A percentile compares a stretch with the other conserved stretches of the same genome.
Conservation (phyloP, 2,329 filamentous ascomycete species). For the Stagonosporopsis chrysanthemi region DNA sequence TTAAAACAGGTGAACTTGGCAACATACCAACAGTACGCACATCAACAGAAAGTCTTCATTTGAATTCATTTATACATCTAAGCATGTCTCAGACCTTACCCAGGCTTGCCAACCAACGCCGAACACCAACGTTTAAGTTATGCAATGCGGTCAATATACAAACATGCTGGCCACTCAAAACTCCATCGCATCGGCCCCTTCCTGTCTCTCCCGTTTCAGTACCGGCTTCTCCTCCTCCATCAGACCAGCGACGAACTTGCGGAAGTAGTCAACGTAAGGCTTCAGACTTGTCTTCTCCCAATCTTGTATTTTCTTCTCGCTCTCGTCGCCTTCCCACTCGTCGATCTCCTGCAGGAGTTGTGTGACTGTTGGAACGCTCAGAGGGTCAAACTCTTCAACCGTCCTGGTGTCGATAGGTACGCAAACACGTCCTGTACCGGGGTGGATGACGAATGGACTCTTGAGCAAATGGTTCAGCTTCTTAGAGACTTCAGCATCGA, state of each 20-base stretch:
- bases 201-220: conserved; percentile 64
- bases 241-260: conserved; percentile 77
- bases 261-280: conserved; percentile 90
- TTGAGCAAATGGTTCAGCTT: conserved; percentile 98
- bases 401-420: conserved; percentile 84
- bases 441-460: conserved; percentile 94
- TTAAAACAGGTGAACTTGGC: no score
- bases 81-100: neutral
- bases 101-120: neutral
- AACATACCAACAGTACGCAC: no score
- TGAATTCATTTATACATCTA: neutral
- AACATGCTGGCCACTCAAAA: conserved; percentile 57
- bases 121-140: conserved; percentile 1
- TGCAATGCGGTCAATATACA: neutral
- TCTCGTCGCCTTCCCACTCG: conserved; percentile 68
- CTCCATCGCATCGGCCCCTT: conserved; percentile 66
- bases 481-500: conserved; percentile 97
- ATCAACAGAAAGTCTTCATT: neutral
- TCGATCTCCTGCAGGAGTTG: conserved; percentile 86
- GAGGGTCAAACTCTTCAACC: conserved; percentile 85
- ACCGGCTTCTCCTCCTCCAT: conserved; percentile 73
- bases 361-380: conserved; percentile 87
- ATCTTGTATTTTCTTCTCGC: conserved; percentile 70
- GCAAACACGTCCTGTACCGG: conserved; percentile 91
- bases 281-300: conserved; percentile 98